Conservation (phyloP, 305 asterid species). For the Fraxinus sp. region DNA sequence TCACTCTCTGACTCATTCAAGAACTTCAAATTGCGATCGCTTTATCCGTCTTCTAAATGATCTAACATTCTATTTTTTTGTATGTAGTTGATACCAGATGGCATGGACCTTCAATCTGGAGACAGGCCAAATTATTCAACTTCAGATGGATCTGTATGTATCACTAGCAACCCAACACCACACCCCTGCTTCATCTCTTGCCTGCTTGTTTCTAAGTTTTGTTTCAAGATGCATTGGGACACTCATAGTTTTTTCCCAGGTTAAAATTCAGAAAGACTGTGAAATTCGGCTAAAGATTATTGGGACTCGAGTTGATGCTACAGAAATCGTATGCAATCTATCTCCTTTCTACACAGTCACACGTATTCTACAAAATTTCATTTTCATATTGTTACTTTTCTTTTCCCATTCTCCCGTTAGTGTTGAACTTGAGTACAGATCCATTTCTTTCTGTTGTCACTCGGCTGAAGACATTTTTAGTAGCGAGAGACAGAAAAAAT, state of each 20-base stretch:
- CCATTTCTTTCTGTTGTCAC: not conserved
- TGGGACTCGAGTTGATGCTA: constrained; percentile 94
- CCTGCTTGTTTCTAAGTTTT: not conserved
- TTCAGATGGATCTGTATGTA: constrained; percentile 88
- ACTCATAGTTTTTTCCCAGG: constrained; percentile 37
- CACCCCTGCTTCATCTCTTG: not conserved
- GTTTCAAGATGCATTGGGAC: not conserved
- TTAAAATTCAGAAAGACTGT: constrained; percentile 86
- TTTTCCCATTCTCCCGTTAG: not conserved
- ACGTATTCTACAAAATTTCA: not conserved
- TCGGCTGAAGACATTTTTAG: not conserved
- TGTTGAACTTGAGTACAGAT: not conserved
- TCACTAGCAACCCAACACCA: not conserved
- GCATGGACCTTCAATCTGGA: constrained; percentile 94
- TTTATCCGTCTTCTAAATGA: constrained; percentile 5
- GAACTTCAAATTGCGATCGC: not conserved
- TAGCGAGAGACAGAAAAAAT: not conserved
- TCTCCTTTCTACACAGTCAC: not conserved
- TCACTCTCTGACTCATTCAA: not conserved
- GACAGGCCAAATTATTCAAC: constrained; percentile 90
- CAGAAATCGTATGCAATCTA: constrained; percentile 67
- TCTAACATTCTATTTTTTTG: not conserved
- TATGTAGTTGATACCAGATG: constrained; percentile 81
- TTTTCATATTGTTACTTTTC: not conserved
- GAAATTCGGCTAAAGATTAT: constrained; percentile 92